These are phyloP conservation scores for Cordyceps fumosorosea DNA, from an alignment of 2,329 filamentous ascomycete genomes.

Conservation along the genomic window DNA sequence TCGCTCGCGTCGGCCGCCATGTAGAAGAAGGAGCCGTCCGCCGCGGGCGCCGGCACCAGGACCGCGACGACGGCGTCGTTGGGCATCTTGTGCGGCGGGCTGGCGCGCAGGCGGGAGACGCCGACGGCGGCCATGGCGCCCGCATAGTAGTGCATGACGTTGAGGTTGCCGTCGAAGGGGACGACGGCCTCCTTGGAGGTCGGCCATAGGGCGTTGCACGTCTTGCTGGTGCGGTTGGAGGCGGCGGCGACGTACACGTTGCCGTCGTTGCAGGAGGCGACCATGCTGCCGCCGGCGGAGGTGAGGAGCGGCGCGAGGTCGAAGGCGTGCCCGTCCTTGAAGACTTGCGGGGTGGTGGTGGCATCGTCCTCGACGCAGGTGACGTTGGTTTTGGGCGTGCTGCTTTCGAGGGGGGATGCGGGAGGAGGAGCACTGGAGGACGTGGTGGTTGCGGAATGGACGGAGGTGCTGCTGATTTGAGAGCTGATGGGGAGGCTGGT, in stretches of 20 bases:
- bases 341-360: constrained; percentile 1
- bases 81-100: constrained; percentile 17
- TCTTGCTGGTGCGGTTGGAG: constrained; percentile 16
- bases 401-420: not conserved
- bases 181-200: constrained; percentile 16
- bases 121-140: constrained; percentile 25
- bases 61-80: constrained; percentile 16
- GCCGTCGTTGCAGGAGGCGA: constrained; percentile 28
- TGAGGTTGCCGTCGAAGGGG: constrained; percentile 19
- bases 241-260: constrained; percentile 25
- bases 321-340: constrained; percentile 18
- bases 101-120: constrained; percentile 25
- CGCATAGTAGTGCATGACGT: constrained; percentile 28
- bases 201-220: constrained; percentile 22
- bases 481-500: not conserved
- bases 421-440: not conserved
- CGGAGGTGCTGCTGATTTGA: not conserved
- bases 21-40: constrained; percentile 16
- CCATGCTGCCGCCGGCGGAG: constrained; percentile 15
- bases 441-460: not conserved
- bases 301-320: constrained; percentile 20
- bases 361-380: not conserved
- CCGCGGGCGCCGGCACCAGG: constrained; percentile 14
- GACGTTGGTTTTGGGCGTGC: not conserved
- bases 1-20: constrained; percentile 18